Base-by-base conservation (phyloP, 1,139 yeast species). In the Suhomyces panamericanus region DNA sequence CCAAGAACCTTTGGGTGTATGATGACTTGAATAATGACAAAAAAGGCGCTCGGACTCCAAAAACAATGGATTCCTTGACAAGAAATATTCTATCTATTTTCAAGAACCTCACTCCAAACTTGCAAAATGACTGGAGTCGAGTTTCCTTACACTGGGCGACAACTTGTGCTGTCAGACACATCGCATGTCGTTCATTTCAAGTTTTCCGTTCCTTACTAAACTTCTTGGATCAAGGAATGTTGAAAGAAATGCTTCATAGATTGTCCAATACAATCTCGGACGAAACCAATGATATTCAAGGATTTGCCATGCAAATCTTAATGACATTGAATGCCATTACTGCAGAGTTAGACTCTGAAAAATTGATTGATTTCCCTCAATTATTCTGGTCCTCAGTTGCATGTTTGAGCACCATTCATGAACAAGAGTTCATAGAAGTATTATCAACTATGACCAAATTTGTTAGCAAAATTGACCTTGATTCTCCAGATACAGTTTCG, bases 351-450 rank as follows among this genome's bases (percentile, higher is more conserved):
- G 87, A 83, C 52, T 77, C 93, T 4, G 88, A 80, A 36, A 86
- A 87, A 52, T 69, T 93, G 50, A 84, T 87, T 48, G 88, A 87
- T 52, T 89, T 85, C 62, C 99, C 99, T 0, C 98, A 91, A 60
- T 67, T 93, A 33, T 95, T 93, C 61, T 95, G 99, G 99, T 87
- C 93, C 1, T 82, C 95, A 28, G 95, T 91, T 26, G 99, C 99
- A 1, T 87, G 97, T 56, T 69, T 93, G 53, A 85, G 86, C 46
- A 89, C 97, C 0, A 78, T 90, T 31, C 96, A 90, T 57, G 99
- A 95, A 62, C 91, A 86, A 56, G 99, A 95, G 59, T 95, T 87
- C 58, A 81, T 89, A 43, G 99, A 93, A 59, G 87, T 87, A 0
- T 69, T 93, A 35, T 85, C 95, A 0, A 83, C 95, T 2, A 69